A percentile compares a stretch with the other conserved stretches of the same genome.
phyloP scores from a whole-genome alignment of 2,329 filamentous ascomycete genomes.

The Penicillium sp. region DNA sequence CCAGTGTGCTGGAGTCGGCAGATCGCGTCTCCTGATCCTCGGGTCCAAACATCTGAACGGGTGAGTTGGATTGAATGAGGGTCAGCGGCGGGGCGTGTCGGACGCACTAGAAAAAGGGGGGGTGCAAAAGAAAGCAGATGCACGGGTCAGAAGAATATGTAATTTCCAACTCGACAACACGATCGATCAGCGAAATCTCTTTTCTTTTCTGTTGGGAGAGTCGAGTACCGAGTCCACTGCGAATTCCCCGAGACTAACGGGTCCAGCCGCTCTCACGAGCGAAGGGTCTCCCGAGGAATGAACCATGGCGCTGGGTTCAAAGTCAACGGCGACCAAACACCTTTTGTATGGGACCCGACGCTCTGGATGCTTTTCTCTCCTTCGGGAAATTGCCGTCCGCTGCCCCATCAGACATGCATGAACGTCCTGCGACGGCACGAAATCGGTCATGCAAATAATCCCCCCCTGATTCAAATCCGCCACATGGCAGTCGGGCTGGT shows the following conservation, averaged over 20 bases:
- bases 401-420: conserved; percentile 21
- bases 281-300: conserved; percentile 25
- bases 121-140: too few relatives aligned
- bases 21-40: conserved; percentile 3
- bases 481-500: conserved; percentile 1
- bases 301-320: conserved; percentile 36
- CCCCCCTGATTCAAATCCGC: too few relatives aligned
- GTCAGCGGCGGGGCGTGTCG: too few relatives aligned
- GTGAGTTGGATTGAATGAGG: too few relatives aligned
- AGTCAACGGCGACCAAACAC: conserved; percentile 14
- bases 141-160: too few relatives aligned
- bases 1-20: conserved; percentile 4
- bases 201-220: neutral
- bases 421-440: conserved; percentile 10
- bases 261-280: conserved; percentile 21
- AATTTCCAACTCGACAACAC: too few relatives aligned
- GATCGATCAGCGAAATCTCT: too few relatives aligned
- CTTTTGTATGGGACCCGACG: conserved; percentile 19
- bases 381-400: conserved; percentile 11
- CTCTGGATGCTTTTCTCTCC: conserved; percentile 20
- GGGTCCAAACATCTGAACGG: too few relatives aligned
- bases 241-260: conserved; percentile 19
- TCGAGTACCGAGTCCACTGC: too few relatives aligned
- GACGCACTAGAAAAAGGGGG: neutral
- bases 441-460: conserved; percentile 3